Evolutionary conservation across 768 basidiomycete genomes (phyloP).

Genomic region (Boletus huronensis): DNA sequence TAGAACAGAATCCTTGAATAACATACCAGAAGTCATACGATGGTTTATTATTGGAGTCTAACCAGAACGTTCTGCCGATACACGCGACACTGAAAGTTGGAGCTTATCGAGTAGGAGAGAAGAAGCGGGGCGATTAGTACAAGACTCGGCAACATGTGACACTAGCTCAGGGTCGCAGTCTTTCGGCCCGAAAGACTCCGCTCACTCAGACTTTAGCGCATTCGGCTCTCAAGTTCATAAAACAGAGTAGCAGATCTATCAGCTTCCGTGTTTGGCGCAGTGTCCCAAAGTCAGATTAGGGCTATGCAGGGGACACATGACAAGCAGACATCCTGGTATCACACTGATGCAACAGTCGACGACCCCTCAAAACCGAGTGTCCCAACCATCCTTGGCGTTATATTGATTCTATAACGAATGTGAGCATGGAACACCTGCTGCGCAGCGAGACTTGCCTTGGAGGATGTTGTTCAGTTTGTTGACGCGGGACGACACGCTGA

Average conservation of each 20-base stretch:
- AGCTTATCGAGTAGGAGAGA: background rate
- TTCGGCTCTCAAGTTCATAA: background rate
- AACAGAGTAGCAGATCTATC: background rate
- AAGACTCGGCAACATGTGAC: too few species aligned
- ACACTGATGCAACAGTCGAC: background rate
- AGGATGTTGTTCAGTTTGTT: conserved; percentile 91
- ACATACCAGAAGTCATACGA: conserved; percentile 19
- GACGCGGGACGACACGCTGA: conserved; percentile 90
- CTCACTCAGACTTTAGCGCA: too few species aligned
- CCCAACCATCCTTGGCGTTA: conserved; percentile 1
- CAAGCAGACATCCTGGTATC: conserved; percentile 7
- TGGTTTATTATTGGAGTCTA: background rate
- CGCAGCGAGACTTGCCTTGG: conserved; percentile 53
- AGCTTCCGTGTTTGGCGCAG: background rate
- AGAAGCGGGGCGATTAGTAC: too few species aligned
- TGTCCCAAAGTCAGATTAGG: background rate
- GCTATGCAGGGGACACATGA: conserved; percentile 1
- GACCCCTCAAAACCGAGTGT: background rate
- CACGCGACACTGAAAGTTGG: background rate
- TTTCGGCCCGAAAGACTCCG: background rate
- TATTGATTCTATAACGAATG: conserved; percentile 23
- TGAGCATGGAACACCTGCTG: conserved; percentile 11
- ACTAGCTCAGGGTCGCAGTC: too few species aligned
- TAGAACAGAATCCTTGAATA: background rate
- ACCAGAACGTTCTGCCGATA: background rate